Percentiles rank a stretch among this genome's conserved stretches.
phyloP scores from a whole-genome alignment of 1,284 basidiomycete species.

The Tilletia indica region DNA sequence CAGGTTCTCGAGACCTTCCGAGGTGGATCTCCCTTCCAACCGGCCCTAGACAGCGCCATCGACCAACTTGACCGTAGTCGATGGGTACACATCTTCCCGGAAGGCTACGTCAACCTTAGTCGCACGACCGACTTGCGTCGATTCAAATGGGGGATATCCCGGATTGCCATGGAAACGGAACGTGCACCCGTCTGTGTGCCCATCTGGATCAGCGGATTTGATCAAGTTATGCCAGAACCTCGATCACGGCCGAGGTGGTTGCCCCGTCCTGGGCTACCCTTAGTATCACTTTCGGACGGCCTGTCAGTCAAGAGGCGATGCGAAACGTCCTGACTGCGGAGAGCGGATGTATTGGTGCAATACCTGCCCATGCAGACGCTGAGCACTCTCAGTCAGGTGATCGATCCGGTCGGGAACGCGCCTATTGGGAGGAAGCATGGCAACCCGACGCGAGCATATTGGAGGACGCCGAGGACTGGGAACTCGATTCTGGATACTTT shows the following conservation, averaged over 20 bases:
- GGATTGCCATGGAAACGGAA: slow-evolving; percentile 52
- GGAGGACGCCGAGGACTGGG: slow-evolving; percentile 4
- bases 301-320: slow-evolving; percentile 25
- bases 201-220: slow-evolving; percentile 74
- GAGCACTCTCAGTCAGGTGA: background rate
- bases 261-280: slow-evolving; percentile 44
- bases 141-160: slow-evolving; percentile 96
- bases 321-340: background rate
- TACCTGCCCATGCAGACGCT: background rate
- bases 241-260: slow-evolving; percentile 40
- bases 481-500: background rate
- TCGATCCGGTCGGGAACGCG: background rate
- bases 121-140: slow-evolving; percentile 65
- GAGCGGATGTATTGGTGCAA: slow-evolving; percentile 1
- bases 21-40: slow-evolving; percentile 84
- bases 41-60: slow-evolving; percentile 78
- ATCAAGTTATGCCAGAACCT: slow-evolving; percentile 52
- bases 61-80: slow-evolving; percentile 73
- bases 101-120: slow-evolving; percentile 80
- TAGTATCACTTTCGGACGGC: slow-evolving; percentile 44
- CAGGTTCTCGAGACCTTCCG: slow-evolving; percentile 92
- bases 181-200: slow-evolving; percentile 75
- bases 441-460: background rate
- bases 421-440: slow-evolving; percentile 1
- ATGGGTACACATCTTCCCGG: slow-evolving; percentile 94